Conservation (phyloP, 2,329 filamentous ascomycete genomes). For the Fusarium goolgardi region DNA sequence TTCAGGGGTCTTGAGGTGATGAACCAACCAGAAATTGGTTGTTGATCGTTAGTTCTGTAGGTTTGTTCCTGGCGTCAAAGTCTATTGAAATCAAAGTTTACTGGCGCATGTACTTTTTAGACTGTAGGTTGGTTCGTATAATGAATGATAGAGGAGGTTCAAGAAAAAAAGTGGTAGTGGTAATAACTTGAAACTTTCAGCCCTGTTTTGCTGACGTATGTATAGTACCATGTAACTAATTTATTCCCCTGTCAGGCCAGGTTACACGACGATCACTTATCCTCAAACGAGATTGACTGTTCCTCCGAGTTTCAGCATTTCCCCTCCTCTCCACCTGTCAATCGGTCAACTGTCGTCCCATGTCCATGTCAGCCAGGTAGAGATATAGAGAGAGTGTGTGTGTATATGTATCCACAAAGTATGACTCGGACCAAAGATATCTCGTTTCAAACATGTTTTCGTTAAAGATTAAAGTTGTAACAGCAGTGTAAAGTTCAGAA, state of each 20-base stretch:
- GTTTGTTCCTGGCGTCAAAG: not conserved
- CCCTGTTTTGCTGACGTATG: slow-evolving; percentile 21
- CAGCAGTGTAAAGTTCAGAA: not conserved
- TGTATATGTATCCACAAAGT: not conserved
- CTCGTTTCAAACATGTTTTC: not conserved
- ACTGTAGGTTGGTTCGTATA: not conserved
- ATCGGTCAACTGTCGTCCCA: not conserved
- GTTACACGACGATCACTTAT: slow-evolving; percentile 19
- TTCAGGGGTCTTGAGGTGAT: slow-evolving; percentile 4
- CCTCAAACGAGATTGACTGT: slow-evolving; percentile 20
- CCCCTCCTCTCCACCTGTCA: slow-evolving; percentile 3
- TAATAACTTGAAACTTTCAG: slow-evolving; percentile 18
- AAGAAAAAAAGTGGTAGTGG: not conserved
- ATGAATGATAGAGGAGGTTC: no score
- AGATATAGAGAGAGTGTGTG: not conserved
- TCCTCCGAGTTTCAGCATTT: slow-evolving; percentile 25
- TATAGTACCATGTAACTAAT: slow-evolving; percentile 5
- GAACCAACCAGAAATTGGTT: not conserved
- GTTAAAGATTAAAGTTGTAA: not conserved
- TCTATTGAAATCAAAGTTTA: not conserved
- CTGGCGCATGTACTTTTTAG: not conserved
- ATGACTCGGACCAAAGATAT: not conserved
- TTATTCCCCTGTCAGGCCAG: not conserved
- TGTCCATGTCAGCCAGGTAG: not conserved
- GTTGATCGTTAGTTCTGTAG: not conserved